Percentiles rank a stretch among this genome's conserved stretches.
These are phyloP conservation scores for Backusella parvicylindrica DNA, from an alignment of 192 early-diverging fungal species.

Conservation along the genomic window DNA sequence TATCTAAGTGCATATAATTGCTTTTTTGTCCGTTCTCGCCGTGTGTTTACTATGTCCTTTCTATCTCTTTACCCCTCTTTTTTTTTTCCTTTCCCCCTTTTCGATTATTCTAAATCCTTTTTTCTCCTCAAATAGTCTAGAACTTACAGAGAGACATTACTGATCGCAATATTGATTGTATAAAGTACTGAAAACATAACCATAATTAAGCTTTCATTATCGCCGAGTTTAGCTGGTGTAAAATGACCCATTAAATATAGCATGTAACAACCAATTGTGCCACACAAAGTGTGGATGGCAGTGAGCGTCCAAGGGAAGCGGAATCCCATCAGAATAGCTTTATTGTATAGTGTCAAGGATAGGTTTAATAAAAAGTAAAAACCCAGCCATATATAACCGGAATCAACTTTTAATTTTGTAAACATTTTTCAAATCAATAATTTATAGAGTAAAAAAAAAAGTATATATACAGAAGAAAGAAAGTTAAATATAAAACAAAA, in stretches of 20 bases:
- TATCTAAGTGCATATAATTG: not conserved
- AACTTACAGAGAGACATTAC: slow-evolving; percentile 60
- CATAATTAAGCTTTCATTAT: slow-evolving; percentile 43
- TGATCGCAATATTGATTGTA: slow-evolving; percentile 72
- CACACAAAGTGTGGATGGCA: slow-evolving; percentile 59
- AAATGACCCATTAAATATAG: slow-evolving; percentile 30
- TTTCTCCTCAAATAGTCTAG: not conserved
- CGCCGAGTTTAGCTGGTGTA: slow-evolving; percentile 36
- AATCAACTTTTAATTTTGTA: slow-evolving; percentile 7
- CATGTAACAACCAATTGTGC: slow-evolving; percentile 51
- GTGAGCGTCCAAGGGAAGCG: slow-evolving; percentile 72
- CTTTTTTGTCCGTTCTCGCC: not conserved
- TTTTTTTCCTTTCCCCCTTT: not conserved
- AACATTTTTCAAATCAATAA: not conserved
- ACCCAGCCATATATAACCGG: slow-evolving; percentile 36
- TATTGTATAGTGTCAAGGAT: slow-evolving; percentile 66
- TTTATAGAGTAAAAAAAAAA: slow-evolving; percentile 10
- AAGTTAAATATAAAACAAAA: not conserved
- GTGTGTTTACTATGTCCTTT: not conserved
- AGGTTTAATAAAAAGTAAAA: slow-evolving; percentile 62
- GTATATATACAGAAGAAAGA: not conserved
- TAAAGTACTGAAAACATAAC: slow-evolving; percentile 66
- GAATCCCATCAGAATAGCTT: slow-evolving; percentile 55
- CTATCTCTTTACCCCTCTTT: not conserved
- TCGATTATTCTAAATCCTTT: not conserved